Conservation (phyloP, 2,329 filamentous ascomycete genomes). For the Alternaria infectoria region DNA sequence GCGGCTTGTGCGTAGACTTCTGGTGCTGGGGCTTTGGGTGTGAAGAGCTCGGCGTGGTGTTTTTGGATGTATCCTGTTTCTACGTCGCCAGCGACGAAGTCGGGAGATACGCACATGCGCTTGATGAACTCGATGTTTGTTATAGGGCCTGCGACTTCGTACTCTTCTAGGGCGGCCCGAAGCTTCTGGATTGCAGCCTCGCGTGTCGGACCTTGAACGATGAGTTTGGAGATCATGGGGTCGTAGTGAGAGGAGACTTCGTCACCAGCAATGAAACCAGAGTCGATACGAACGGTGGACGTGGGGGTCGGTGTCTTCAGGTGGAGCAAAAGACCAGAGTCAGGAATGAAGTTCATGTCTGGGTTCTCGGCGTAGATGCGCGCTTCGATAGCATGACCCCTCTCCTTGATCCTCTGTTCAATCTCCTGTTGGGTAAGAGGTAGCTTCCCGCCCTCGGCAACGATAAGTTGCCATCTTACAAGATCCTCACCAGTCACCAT, state of each 20-base stretch:
- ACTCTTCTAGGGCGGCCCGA: constrained; percentile 78
- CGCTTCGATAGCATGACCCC: constrained; percentile 91
- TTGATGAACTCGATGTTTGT: constrained; percentile 99
- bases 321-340: constrained; percentile 87
- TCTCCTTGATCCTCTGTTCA: constrained; percentile 71
- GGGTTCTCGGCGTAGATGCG: constrained; percentile 97
- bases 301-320: constrained; percentile 73
- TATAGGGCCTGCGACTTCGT: constrained; percentile 89
- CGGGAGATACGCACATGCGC: constrained; percentile 77
- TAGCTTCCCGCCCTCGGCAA: constrained; percentile 74
- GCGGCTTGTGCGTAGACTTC: constrained; percentile 89
- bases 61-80: constrained; percentile 98
- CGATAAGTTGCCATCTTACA: constrained; percentile 93
- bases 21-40: constrained; percentile 63
- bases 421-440: constrained; percentile 71
- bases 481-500: constrained; percentile 78
- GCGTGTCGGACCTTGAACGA: constrained; percentile 81
- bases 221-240: constrained; percentile 98
- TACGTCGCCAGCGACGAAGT: constrained; percentile 85
- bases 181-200: constrained; percentile 84
- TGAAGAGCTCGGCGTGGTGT: constrained; percentile 80
- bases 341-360: constrained; percentile 87
- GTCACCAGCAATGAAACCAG: constrained; percentile 89
- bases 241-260: constrained; percentile 95
- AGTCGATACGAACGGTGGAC: constrained; percentile 85